Evolutionary conservation across 2,329 filamentous ascomycete species (phyloP).

Genomic region (Helotiales sp.): DNA sequence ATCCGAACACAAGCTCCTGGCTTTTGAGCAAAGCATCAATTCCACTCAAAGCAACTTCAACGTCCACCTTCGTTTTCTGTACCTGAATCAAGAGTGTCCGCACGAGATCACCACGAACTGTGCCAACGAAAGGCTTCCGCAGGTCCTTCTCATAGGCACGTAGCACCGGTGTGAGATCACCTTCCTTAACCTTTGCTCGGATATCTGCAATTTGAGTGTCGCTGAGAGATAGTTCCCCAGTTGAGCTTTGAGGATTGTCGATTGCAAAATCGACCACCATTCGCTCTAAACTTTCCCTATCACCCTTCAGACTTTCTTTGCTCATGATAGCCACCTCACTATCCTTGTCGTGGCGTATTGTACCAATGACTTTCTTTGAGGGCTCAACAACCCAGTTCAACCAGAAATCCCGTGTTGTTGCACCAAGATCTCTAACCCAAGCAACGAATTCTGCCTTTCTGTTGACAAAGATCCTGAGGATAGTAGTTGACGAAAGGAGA

Average conservation of each 20-base stretch:
- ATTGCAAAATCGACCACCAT: slow-evolving; percentile 98
- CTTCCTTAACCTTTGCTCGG: slow-evolving; percentile 80
- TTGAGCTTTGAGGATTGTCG: slow-evolving; percentile 72
- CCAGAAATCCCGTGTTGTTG: slow-evolving; percentile 88
- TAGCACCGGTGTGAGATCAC: slow-evolving; percentile 90
- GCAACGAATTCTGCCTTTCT: slow-evolving; percentile 75
- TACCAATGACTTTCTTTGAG: slow-evolving; percentile 79
- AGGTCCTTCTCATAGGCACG: slow-evolving; percentile 91
- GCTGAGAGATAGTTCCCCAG: slow-evolving; percentile 57
- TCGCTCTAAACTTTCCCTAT: slow-evolving; percentile 88
- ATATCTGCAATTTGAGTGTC: slow-evolving; percentile 76
- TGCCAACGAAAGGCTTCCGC: slow-evolving; percentile 78
- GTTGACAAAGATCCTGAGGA: slow-evolving; percentile 79
- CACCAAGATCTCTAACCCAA: slow-evolving; percentile 81
- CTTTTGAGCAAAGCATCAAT: slow-evolving; percentile 95
- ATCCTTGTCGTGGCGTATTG: slow-evolving; percentile 88
- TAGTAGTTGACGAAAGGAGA: slow-evolving; percentile 82
- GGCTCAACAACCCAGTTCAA: slow-evolving; percentile 95
- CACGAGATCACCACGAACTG: slow-evolving; percentile 83
- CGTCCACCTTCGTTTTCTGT: slow-evolving; percentile 98
- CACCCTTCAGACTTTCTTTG: slow-evolving; percentile 85
- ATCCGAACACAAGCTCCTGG: slow-evolving; percentile 97
- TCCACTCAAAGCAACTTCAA: slow-evolving; percentile 93
- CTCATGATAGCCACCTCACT: slow-evolving; percentile 98
- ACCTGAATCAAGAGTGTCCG: slow-evolving; percentile 93